phyloP scores from a whole-genome alignment of 2,329 filamentous ascomycete genomes.

The Aureobasidium vineae region DNA sequence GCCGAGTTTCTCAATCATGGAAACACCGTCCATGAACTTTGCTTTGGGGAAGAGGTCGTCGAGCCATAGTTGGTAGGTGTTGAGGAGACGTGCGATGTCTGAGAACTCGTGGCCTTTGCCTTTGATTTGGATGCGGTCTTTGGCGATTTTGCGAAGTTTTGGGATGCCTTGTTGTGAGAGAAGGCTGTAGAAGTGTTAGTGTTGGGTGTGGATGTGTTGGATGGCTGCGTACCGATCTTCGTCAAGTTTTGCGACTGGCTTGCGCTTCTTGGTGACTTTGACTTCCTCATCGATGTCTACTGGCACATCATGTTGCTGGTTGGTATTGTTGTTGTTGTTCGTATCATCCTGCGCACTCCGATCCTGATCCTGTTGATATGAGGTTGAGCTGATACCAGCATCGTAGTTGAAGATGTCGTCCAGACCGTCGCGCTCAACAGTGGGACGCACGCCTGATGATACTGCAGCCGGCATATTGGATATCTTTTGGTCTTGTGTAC shows the following conservation, averaged over 20 bases:
- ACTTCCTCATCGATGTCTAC: conserved; percentile 82
- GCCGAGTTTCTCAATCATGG: conserved; percentile 89
- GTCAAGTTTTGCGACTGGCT: conserved; percentile 82
- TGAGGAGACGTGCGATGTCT: conserved; percentile 76
- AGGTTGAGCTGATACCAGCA: conserved; percentile 54
- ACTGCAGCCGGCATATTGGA: conserved; percentile 35
- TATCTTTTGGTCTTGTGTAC: not conserved
- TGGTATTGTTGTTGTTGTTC: conserved; percentile 46
- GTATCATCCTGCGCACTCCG: conserved; percentile 34
- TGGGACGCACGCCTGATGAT: conserved; percentile 29
- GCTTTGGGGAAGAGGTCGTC: conserved; percentile 95
- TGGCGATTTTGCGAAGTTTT: conserved; percentile 69
- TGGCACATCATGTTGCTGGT: conserved; percentile 35
- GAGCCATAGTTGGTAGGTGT: conserved; percentile 94
- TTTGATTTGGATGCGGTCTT: conserved; percentile 71
- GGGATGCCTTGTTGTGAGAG: conserved; percentile 81
- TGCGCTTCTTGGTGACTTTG: conserved; percentile 71
- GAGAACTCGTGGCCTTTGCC: conserved; percentile 96
- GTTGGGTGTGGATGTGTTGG: not conserved
- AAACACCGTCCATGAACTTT: conserved; percentile 83
- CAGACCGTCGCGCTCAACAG: conserved; percentile 47
- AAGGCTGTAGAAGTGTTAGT: conserved; percentile 53
- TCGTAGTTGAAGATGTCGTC: conserved; percentile 77
- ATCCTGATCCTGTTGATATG: conserved; percentile 47
- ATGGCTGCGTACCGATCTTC: conserved; percentile 60